Evolutionary conservation across 495 filamentous ascomycete species (phyloP), one percentile per base, ranked within the genome.

Genomic region (Mytilinidion resinicola): DNA sequence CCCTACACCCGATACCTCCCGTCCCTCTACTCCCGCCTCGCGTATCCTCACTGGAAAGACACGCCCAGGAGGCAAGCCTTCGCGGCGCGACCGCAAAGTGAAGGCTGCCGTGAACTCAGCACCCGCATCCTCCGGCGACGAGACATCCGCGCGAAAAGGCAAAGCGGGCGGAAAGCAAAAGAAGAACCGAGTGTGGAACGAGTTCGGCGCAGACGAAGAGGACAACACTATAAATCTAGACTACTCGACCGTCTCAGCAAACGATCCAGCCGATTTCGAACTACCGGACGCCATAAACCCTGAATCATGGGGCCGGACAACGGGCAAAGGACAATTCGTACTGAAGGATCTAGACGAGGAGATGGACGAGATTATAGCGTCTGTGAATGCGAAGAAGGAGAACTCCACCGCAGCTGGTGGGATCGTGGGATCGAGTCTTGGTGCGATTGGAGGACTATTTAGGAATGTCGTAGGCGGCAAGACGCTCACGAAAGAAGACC

Each of bases 391-490:
- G 21, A 82, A 82, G 49, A 88, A 85, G 69, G 75, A 78, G 38
- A 77, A 78, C 12, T 67, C 72, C 0, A 67, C 75, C 41, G 73
- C 72, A 65, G 59, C 74, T 1, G 74, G 73, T 15, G 88, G 90
- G 3, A 70, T 96, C 17, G 81, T 96, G 25, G 86, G 85, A 54
- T 85, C 90, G 7, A 80, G 90, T 46, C 73, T 93, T 53, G 88
- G 83, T 64, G 85, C 86, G 1, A 88, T 96, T 56, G 82, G 88
- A 8, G 87, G 88, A 20, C 83, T 97, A 38, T 93, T 98, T 76
- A 83, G 89, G 56, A 96, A 96, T 67, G 86, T 97, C 50, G 86
- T 98, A 6, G 93, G 93, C 44, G 93, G 95, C 19, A 96, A 96
- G 74, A 85, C 85, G 4, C 72, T 98, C 65, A 95, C 90, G 0